Conservation (phyloP, 2,329 filamentous ascomycete genomes). For the Lasiodiplodia theobromae region DNA sequence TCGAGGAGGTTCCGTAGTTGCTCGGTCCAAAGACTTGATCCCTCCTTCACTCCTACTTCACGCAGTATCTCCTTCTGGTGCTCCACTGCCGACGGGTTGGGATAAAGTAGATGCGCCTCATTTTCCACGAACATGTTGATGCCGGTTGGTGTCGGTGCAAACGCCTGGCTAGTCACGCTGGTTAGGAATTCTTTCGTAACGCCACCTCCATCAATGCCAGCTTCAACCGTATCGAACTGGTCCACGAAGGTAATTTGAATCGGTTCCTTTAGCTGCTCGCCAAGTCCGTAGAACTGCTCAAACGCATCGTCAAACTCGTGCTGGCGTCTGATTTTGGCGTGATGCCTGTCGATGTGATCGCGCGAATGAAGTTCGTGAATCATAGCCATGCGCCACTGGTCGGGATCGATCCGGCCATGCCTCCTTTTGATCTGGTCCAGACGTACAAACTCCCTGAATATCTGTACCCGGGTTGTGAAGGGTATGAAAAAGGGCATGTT, state of each 20-base stretch:
- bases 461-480: slow-evolving; percentile 87
- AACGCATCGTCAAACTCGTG: slow-evolving; percentile 87
- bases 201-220: slow-evolving; percentile 94
- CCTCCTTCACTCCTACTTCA: slow-evolving; percentile 59
- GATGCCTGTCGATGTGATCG: slow-evolving; percentile 59
- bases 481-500: slow-evolving; percentile 98
- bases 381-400: slow-evolving; percentile 72
- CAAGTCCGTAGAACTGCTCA: slow-evolving; percentile 79
- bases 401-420: slow-evolving; percentile 72
- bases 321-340: slow-evolving; percentile 80
- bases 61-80: slow-evolving; percentile 68
- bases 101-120: slow-evolving; percentile 84
- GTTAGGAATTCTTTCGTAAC: slow-evolving; percentile 98
- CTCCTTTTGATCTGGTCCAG: slow-evolving; percentile 79
- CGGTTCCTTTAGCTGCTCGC: slow-evolving; percentile 86
- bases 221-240: slow-evolving; percentile 83
- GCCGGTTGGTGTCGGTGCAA: slow-evolving; percentile 62
- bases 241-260: slow-evolving; percentile 98
- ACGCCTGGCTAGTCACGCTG: slow-evolving; percentile 85
- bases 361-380: slow-evolving; percentile 43
- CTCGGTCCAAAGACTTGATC: slow-evolving; percentile 63
- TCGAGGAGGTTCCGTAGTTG: slow-evolving; percentile 68
- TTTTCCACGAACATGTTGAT: slow-evolving; percentile 80
- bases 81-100: slow-evolving; percentile 81
- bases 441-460: slow-evolving; percentile 91